phyloP scores from a whole-genome alignment of 495 filamentous ascomycete genomes.

The Tuber aestivum region DNA sequence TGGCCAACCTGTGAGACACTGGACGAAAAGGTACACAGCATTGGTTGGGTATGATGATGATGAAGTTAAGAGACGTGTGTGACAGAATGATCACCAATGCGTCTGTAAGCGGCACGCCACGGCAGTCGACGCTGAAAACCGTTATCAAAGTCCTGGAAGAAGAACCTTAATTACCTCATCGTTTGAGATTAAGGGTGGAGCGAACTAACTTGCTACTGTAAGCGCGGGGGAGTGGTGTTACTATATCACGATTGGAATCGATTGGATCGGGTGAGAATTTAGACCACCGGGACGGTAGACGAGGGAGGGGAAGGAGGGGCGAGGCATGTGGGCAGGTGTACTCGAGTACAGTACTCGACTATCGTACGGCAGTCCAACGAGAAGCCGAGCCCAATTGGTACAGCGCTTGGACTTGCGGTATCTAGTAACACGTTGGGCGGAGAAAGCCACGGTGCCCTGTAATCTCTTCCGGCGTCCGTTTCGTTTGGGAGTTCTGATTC shows the following conservation, averaged over 20 bases:
- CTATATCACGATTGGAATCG: background rate
- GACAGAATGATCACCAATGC: background rate
- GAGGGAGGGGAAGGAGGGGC: background rate
- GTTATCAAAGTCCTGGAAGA: background rate
- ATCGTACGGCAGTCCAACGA: background rate
- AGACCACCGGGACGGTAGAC: background rate
- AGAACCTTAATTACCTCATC: background rate
- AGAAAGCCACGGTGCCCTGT: background rate
- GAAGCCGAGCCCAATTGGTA: background rate
- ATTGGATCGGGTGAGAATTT: background rate
- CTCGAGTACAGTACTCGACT: background rate
- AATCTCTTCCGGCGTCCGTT: background rate
- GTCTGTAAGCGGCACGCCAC: background rate
- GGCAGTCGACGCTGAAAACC: background rate
- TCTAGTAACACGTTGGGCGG: background rate
- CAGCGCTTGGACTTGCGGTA: background rate
- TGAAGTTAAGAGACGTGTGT: background rate
- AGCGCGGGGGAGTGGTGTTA: background rate
- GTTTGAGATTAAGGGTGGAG: background rate
- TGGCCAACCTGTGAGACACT: background rate
- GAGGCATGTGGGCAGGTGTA: background rate
- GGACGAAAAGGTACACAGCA: background rate
- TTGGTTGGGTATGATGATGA: background rate
- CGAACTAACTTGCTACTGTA: background rate
- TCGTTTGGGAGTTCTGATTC: constrained; percentile 2